phyloP scores from a whole-genome alignment of 73 alveolate species.

The Tetrahymena elliotti region DNA sequence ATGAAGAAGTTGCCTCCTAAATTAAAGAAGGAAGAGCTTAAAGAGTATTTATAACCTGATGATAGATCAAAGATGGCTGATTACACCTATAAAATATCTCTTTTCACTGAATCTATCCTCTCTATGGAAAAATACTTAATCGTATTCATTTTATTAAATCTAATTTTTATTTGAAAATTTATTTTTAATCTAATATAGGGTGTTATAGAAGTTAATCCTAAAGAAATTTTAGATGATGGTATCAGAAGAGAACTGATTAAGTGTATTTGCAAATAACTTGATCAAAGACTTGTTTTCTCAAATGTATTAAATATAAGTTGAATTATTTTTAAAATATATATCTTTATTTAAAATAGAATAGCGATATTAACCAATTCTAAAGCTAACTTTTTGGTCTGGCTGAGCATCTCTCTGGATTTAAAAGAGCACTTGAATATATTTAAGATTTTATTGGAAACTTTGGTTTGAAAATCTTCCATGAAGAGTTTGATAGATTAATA shows the following conservation, averaged over 20 bases:
- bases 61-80: conserved; percentile 77
- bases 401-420: conserved; percentile 29
- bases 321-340: too few relatives aligned
- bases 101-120: conserved; percentile 89
- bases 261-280: conserved; percentile 62
- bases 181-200: conserved; percentile 49
- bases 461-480: conserved; percentile 39
- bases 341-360: background rate
- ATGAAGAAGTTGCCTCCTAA: conserved; percentile 83
- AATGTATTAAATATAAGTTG: too few relatives aligned
- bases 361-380: conserved; percentile 6
- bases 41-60: conserved; percentile 85
- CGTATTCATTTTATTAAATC: background rate
- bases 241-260: conserved; percentile 87
- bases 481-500: conserved; percentile 39
- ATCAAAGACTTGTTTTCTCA: conserved; percentile 22
- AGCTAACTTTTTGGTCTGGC: conserved; percentile 1
- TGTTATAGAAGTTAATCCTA: conserved; percentile 93
- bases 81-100: conserved; percentile 79
- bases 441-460: conserved; percentile 33
- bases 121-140: conserved; percentile 73
- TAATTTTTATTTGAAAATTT: background rate
- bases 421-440: conserved; percentile 42
- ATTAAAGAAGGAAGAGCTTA: conserved; percentile 76
- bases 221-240: conserved; percentile 90